Base-by-base conservation (phyloP, 495 filamentous ascomycete species). In the Penicillium macrosclerotiorum region DNA sequence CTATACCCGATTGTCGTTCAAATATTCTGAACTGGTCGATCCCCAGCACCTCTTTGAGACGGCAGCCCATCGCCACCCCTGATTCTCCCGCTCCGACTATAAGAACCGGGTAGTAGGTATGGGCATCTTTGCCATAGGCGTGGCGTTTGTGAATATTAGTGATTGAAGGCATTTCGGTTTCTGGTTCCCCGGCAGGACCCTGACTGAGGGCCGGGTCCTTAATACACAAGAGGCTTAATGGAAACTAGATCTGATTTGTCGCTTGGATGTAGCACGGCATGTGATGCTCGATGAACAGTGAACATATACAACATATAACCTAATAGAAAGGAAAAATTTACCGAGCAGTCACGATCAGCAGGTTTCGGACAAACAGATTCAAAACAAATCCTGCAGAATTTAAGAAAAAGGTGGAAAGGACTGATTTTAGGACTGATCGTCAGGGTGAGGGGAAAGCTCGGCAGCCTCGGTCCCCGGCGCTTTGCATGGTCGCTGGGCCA, bases 1-100 rank as follows among this genome's bases (percentile, higher is more conserved):
- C 84, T 46, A 84, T 74, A 5, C 74, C 76, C 2, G 75, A 61
- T 44, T 81, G 74, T 22, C 77, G 63, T 3, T 86, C 84, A 55
- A 87, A 86, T 45, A 88, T 74, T 17, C 77, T 60, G 52, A 86
- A 80, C 45, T 84, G 78, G 53, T 83, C 77, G 44, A 80, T 81
- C 19, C 74, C 76, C 9, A 84, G 68, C 33, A 68, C 68, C 38
- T 82, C 68, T 46, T 79, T 81, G 46, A 88, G 55, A 13, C 75
- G 72, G 49, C 81, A 84, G 11, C 74, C 83, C 69, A 84, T 78
- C 8, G 79, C 82, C 53, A 88, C 82, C 3, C 78, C 84, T 0
- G 80, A 83, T 61, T 82, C 80, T 5, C 84, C 84, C 1, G 82
- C 80, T 12, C 84, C 84, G 37, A 80, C 63, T 35, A 77, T 69